These are phyloP conservation scores for Cadophora luteo-olivacea DNA, from an alignment of 2,329 filamentous ascomycete species.

Conservation along the genomic window DNA sequence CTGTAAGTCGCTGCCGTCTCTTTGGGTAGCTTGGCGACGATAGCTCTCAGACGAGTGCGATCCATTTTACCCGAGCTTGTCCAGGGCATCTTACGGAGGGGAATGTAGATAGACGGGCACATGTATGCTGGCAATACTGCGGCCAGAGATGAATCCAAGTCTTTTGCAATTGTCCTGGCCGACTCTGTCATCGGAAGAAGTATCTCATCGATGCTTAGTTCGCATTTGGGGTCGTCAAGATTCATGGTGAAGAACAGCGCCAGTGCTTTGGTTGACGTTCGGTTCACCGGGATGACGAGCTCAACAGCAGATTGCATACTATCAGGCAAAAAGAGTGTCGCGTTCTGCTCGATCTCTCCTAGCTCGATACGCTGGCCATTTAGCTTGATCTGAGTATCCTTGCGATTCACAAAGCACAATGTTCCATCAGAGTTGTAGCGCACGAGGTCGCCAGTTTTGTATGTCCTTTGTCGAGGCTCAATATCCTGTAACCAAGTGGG, in stretches of 20 bases:
- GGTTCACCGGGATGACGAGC: slow-evolving; percentile 22
- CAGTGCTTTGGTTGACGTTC: neutral
- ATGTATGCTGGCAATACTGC: neutral
- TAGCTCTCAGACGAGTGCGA: neutral
- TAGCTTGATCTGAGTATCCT: slow-evolving; percentile 70
- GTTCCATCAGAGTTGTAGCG: slow-evolving; percentile 56
- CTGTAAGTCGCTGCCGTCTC: neutral
- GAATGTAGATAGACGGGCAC: neutral
- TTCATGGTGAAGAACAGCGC: neutral
- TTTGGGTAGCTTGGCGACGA: neutral
- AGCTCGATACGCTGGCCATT: slow-evolving; percentile 69
- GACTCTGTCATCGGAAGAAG: neutral
- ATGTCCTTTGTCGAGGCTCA: slow-evolving; percentile 49
- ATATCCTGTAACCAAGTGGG: slow-evolving; percentile 54
- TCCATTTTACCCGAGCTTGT: neutral
- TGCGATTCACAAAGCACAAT: slow-evolving; percentile 64
- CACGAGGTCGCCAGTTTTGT: slow-evolving; percentile 66
- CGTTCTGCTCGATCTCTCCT: slow-evolving; percentile 53
- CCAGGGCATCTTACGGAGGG: neutral
- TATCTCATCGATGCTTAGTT: neutral
- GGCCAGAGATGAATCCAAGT: neutral
- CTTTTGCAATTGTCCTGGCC: neutral
- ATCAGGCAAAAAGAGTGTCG: neutral
- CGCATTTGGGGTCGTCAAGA: neutral
- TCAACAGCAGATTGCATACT: neutral